A percentile compares a stretch with the other conserved stretches of the same genome.
Conservation (phyloP, 139 green algal genomes). For the Chara braunii region DNA sequence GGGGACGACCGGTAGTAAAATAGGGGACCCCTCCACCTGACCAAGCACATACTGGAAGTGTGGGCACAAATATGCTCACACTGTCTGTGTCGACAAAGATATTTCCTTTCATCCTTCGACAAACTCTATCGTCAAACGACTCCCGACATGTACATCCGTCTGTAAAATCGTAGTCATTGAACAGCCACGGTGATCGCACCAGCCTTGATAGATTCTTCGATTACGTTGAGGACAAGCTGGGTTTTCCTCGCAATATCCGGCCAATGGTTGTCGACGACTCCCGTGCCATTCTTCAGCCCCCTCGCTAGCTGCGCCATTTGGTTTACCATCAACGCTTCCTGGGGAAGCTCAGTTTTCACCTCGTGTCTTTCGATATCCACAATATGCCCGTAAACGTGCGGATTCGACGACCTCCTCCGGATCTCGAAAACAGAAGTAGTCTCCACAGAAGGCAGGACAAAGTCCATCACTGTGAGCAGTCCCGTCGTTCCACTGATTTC, state of each 20-base stretch:
- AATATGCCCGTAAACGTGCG: not conserved
- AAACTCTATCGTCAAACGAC: too few relatives aligned
- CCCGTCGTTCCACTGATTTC: not conserved
- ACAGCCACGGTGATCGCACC: too few relatives aligned
- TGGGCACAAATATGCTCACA: too few relatives aligned
- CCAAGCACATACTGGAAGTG: too few relatives aligned
- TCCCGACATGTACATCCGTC: too few relatives aligned
- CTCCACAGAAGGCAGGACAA: constrained; percentile 1
- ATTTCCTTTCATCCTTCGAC: too few relatives aligned
- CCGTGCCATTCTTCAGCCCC: not conserved
- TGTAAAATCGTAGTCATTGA: too few relatives aligned
- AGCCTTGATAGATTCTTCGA: not conserved
- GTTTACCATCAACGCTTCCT: constrained; percentile 13
- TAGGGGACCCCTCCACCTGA: too few relatives aligned
- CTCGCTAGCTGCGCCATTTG: not conserved
- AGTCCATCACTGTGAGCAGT: constrained; percentile 1
- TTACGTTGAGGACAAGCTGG: not conserved
- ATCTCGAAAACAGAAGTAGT: not conserved
- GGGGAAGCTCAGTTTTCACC: not conserved
- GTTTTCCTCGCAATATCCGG: not conserved
- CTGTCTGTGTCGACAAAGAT: too few relatives aligned
- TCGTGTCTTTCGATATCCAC: not conserved
- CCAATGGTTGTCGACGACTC: not conserved
- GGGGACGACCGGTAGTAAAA: too few relatives aligned
- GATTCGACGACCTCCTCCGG: not conserved